Evolutionary conservation across 192 early-diverging fungal species (phyloP), one percentile per base, ranked within the genome.

Genomic region (Coemansia sp.): DNA sequence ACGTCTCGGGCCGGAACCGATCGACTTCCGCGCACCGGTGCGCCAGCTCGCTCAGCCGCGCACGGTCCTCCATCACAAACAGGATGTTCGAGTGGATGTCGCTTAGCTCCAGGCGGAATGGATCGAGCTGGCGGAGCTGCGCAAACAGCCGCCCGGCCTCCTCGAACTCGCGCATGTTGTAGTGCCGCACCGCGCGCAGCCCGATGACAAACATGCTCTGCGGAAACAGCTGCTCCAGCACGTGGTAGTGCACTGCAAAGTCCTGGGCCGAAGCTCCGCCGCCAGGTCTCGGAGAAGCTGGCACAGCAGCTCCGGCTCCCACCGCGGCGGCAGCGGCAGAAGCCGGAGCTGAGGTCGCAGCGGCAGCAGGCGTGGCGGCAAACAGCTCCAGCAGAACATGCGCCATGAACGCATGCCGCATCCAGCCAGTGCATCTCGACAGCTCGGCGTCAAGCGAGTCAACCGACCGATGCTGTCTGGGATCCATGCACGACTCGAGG

Each of bases 51-150:
- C 90, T 87, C 20, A 99, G 83, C 72, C 91, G 87, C 5, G 86
- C 85, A 1, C 75, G 75, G 42, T 90, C 86, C 2, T 94, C 86
- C 67, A 90, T 85, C 0, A 94, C 87, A 80, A 88, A 98, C 13
- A 99, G 85, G 13, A 94, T 83, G 77, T 96, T 92, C 7, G 95
- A 96, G 72, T 91, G 94, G 7, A 90, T 69, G 69, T 98, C 95
- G 75, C 89, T 84, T 51, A 87, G 79, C 68, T 98, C 95, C 7
- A 99, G 67, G 7, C 88, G 77, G 77, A 86, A 88, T 4, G 97
- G 97, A 64, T 98, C 89, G 7, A 72, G 63, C 57, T 83, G 64
- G 17, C 89, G 85, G 45, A 97, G 72, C 13, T 85, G 79, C 25
- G 89, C 88, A 81, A 96, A 99, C 40, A 85, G 62, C 19, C 69